Evolutionary conservation across 371 early-diverging fungal species (phyloP).

Genomic region (Mortierella sp.): DNA sequence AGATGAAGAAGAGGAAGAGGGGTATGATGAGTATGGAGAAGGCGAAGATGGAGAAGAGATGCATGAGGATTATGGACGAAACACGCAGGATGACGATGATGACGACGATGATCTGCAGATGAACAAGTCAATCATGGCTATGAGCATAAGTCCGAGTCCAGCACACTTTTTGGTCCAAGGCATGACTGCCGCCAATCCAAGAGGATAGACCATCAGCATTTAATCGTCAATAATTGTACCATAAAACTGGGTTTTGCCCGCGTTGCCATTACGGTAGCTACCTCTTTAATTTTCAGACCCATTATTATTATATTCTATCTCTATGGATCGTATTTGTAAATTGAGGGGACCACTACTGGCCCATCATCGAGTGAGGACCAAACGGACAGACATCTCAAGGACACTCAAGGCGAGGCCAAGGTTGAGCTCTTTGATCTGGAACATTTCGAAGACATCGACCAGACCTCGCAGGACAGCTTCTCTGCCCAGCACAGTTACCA

Average conservation of each 20-base stretch:
- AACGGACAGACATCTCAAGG: constrained; percentile 44
- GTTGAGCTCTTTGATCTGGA: constrained; percentile 53
- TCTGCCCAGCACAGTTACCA: constrained; percentile 60
- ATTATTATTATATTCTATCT: no score
- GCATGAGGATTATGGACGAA: constrained; percentile 57
- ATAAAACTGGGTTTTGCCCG: no score
- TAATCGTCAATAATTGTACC: no score
- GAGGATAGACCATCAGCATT: neutral
- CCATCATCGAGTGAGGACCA: constrained; percentile 32
- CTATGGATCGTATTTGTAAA: no score
- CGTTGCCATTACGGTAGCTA: no score
- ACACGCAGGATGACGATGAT: constrained; percentile 34
- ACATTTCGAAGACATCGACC: constrained; percentile 51
- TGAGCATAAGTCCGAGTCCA: constrained; percentile 71
- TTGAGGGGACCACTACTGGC: no score
- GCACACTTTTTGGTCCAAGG: constrained; percentile 56
- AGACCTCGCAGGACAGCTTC: constrained; percentile 49
- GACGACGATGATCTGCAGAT: constrained; percentile 56
- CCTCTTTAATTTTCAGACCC: no score
- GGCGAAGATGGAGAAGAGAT: constrained; percentile 13
- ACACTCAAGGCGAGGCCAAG: constrained; percentile 44
- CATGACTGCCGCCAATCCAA: constrained; percentile 8
- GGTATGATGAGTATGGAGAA: constrained; percentile 56
- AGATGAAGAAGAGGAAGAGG: constrained; percentile 65
- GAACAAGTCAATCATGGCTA: constrained; percentile 65